Evolutionary conservation across 1,284 basidiomycete genomes (phyloP).

Genomic region (Ceratobasidium sp.): DNA sequence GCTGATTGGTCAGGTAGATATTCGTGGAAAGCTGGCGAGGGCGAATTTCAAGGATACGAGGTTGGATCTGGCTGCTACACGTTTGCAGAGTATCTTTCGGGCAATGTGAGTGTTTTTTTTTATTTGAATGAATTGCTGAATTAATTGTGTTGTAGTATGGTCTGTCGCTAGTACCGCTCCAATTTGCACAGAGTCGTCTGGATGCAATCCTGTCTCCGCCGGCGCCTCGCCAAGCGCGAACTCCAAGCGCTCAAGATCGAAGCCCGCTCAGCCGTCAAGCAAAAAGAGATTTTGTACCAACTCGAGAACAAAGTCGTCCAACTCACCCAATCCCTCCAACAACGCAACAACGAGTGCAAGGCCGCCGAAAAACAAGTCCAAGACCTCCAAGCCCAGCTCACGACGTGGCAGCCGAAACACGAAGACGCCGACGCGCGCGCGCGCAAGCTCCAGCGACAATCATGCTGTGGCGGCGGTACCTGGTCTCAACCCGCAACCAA

Average conservation of each 20-base stretch:
- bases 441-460: conserved; percentile 79
- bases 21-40: conserved; percentile 85
- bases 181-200: conserved; percentile 83
- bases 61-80: conserved; percentile 72
- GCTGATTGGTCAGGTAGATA: conserved; percentile 60
- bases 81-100: conserved; percentile 87
- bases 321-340: conserved; percentile 95
- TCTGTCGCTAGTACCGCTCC: conserved; percentile 68
- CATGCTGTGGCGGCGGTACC: too few relatives aligned
- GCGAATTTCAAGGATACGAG: conserved; percentile 70
- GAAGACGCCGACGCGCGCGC: conserved; percentile 86
- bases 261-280: conserved; percentile 96
- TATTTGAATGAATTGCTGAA: not conserved
- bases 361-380: conserved; percentile 78
- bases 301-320: conserved; percentile 99
- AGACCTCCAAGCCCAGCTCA: conserved; percentile 86
- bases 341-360: conserved; percentile 92
- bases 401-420: conserved; percentile 85
- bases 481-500: too few relatives aligned
- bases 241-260: conserved; percentile 86
- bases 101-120: conserved; percentile 72
- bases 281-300: conserved; percentile 98
- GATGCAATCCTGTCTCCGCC: conserved; percentile 92
- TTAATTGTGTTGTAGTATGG: conserved; percentile 61
- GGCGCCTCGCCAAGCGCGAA: conserved; percentile 87